These are phyloP conservation scores for Neurospora sp. DNA, from an alignment of 495 filamentous ascomycete genomes.

Conservation along the genomic window DNA sequence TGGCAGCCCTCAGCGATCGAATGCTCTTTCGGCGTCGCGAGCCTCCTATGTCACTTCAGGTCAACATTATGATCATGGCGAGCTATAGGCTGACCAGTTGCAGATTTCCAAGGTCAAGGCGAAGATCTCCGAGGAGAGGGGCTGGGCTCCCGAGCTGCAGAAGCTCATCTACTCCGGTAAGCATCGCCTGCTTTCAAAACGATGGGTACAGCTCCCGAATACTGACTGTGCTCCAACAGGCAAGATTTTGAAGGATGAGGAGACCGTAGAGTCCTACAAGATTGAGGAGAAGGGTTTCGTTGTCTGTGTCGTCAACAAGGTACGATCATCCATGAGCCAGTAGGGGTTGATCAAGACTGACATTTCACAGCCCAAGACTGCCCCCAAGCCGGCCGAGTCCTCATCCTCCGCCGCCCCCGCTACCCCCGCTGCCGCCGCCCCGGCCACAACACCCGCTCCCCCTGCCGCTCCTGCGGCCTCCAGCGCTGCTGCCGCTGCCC, in stretches of 20 bases:
- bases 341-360: not conserved
- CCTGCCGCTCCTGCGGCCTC: too few relatives aligned
- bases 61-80: not conserved
- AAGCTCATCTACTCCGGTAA: slow-evolving; percentile 97
- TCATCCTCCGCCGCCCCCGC: slow-evolving; percentile 44
- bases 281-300: slow-evolving; percentile 99
- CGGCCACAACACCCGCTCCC: slow-evolving; percentile 44
- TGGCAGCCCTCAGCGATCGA: not conserved
- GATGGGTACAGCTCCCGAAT: not conserved
- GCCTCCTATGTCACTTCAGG: not conserved
- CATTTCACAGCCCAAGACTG: slow-evolving; percentile 20
- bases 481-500: too few relatives aligned
- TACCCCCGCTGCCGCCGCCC: slow-evolving; percentile 60
- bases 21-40: not conserved
- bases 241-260: slow-evolving; percentile 95
- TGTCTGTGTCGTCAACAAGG: slow-evolving; percentile 95
- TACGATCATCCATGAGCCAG: slow-evolving; percentile 25
- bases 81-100: slow-evolving; percentile 10
- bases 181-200: slow-evolving; percentile 9
- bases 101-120: slow-evolving; percentile 84
- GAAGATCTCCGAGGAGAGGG: slow-evolving; percentile 80
- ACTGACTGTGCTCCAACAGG: slow-evolving; percentile 39
- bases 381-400: slow-evolving; percentile 58
- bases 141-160: slow-evolving; percentile 77
- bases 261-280: slow-evolving; percentile 88